These are phyloP conservation scores for Plenodomus biglobosus DNA, from an alignment of 2,329 filamentous ascomycete species.

Conservation along the genomic window DNA sequence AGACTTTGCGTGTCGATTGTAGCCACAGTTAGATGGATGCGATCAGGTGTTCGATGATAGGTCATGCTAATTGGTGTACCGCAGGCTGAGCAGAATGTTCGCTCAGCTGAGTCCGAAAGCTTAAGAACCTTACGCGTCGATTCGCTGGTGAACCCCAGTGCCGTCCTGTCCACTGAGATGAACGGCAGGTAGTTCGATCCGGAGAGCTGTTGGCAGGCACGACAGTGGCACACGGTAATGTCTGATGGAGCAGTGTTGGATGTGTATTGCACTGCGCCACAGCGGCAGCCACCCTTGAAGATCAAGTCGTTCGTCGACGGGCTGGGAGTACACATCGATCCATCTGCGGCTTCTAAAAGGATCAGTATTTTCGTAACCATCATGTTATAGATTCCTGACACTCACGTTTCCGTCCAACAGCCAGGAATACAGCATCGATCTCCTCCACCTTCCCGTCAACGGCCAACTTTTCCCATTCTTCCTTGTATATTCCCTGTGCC, in stretches of 20 bases:
- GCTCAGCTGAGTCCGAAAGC: slow-evolving; percentile 47
- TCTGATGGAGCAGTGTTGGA: slow-evolving; percentile 39
- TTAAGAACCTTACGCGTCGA: slow-evolving; percentile 36
- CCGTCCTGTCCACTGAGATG: slow-evolving; percentile 37
- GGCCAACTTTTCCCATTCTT: slow-evolving; percentile 45
- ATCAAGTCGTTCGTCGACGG: slow-evolving; percentile 13
- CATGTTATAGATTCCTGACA: not conserved
- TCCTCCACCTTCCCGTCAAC: slow-evolving; percentile 43
- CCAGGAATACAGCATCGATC: slow-evolving; percentile 45
- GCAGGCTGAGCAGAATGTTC: slow-evolving; percentile 51
- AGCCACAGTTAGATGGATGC: slow-evolving; percentile 43
- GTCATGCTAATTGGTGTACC: slow-evolving; percentile 52
- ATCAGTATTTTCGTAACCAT: slow-evolving; percentile 6
- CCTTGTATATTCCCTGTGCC: slow-evolving; percentile 38
- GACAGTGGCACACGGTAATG: slow-evolving; percentile 52
- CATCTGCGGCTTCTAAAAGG: slow-evolving; percentile 23
- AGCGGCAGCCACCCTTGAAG: slow-evolving; percentile 50
- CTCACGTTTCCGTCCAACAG: slow-evolving; percentile 39
- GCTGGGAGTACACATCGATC: slow-evolving; percentile 21
- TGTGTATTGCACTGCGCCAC: slow-evolving; percentile 48
- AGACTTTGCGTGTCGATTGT: slow-evolving; percentile 48
- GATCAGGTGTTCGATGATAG: slow-evolving; percentile 39
- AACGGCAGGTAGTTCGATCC: slow-evolving; percentile 52
- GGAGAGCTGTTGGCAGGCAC: slow-evolving; percentile 53
- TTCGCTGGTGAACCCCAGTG: slow-evolving; percentile 40